phyloP scores from a whole-genome alignment of 192 early-diverging fungal genomes.

The Coemansia sp. region DNA sequence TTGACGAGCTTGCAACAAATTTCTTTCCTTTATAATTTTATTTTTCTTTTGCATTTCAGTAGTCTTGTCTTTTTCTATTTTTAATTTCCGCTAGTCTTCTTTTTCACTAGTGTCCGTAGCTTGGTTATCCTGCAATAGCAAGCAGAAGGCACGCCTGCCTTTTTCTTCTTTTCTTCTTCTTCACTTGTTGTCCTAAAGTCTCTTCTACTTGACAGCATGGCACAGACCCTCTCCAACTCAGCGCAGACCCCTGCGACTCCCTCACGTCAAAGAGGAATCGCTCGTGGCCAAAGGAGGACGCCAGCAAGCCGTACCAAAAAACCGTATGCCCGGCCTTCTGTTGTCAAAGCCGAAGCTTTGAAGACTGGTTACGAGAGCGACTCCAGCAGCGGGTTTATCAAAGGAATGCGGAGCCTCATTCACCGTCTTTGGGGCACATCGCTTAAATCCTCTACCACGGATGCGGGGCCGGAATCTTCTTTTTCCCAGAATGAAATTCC shows the following conservation, averaged over 20 bases:
- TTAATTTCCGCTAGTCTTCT: background rate
- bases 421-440: constrained; percentile 49
- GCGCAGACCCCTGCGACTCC: constrained; percentile 36
- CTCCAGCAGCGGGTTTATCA: constrained; percentile 34
- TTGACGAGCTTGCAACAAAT: background rate
- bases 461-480: background rate
- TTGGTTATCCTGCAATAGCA: too few species aligned
- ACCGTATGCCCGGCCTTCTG: constrained; percentile 29
- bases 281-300: constrained; percentile 41
- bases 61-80: background rate
- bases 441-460: constrained; percentile 19
- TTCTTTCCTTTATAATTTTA: background rate
- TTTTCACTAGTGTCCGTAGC: background rate
- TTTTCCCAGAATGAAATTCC: constrained; percentile 4
- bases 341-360: background rate
- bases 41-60: constrained; percentile 1
- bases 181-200: too few species aligned
- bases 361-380: constrained; percentile 20
- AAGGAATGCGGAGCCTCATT: constrained; percentile 52
- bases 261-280: constrained; percentile 35
- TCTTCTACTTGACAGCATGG: constrained; percentile 19
- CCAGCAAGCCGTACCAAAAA: constrained; percentile 47
- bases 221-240: constrained; percentile 18
- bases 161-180: background rate
- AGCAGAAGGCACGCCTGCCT: background rate